These are phyloP conservation scores for Abrus pulchellus DNA, from an alignment of 306 rosid species.

Conservation along the genomic window DNA sequence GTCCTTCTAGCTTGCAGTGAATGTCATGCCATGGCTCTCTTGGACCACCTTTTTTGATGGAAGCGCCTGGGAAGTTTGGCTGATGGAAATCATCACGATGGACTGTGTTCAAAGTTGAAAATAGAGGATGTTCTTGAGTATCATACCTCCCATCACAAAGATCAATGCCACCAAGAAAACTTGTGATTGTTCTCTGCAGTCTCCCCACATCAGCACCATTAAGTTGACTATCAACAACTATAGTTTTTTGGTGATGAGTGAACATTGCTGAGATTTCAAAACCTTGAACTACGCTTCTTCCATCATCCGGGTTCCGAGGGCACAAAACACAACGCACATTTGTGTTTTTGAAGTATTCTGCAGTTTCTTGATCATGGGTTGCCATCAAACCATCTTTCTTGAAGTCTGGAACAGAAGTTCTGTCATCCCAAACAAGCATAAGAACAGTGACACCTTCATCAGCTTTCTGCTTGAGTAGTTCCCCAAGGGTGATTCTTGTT, in stretches of 20 bases:
- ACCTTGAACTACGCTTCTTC: conserved; percentile 72
- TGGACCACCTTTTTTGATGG: conserved; percentile 86
- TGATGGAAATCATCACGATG: conserved; percentile 83
- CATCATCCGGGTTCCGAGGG: conserved; percentile 75
- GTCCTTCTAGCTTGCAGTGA: conserved; percentile 84
- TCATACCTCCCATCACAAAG: conserved; percentile 93
- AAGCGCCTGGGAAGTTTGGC: conserved; percentile 77
- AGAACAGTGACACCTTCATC: conserved; percentile 78
- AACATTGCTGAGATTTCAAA: conserved; percentile 70
- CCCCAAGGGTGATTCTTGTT: conserved; percentile 60
- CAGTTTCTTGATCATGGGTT: conserved; percentile 80
- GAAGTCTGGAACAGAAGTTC: conserved; percentile 62
- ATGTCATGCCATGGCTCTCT: conserved; percentile 98
- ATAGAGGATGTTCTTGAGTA: conserved; percentile 69
- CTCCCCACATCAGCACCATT: background rate
- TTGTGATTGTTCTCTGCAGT: conserved; percentile 53
- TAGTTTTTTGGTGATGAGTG: conserved; percentile 87
- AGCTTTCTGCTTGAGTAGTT: conserved; percentile 78
- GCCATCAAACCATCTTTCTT: conserved; percentile 86
- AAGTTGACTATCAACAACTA: conserved; percentile 65
- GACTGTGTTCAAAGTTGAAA: conserved; percentile 59
- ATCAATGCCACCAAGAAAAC: conserved; percentile 91
- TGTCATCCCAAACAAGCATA: conserved; percentile 90
- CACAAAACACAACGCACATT: conserved; percentile 72
- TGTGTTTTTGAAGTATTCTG: conserved; percentile 64